Base-by-base conservation (phyloP, 2,329 filamentous ascomycete genomes). In the Fusarium equiseti region DNA sequence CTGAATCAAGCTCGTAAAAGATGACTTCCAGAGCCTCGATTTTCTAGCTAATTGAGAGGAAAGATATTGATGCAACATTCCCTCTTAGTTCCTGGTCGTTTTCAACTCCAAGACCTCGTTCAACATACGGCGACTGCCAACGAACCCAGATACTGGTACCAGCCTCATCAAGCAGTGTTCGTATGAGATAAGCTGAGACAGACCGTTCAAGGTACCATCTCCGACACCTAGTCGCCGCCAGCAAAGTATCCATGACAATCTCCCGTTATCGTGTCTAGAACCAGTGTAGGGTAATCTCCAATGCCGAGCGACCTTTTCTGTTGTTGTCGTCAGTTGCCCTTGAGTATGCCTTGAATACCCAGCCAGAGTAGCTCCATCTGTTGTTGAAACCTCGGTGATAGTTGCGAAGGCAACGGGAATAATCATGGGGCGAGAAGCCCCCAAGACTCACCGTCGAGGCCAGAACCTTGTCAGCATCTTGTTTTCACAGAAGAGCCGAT, bases 121-220 rank as follows among this genome's bases (percentile, higher is more conserved):
- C 7, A n/a, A 3, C 18, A 35, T 11, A 11, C 18, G 18, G 35
- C 18, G 18, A 38, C 35, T 9, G 7, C 6, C 5, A n/a, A 38
- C 9, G 9, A n/a, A 7, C 5, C 3, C 10, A 11, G 6, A 6
- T 11, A n/a, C 0, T 7, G 16, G 18, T n/a, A n/a, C 6, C 16
- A 11, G 9, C 12, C 18, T 12, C 35, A n/a, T 7, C 11, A 1
- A 38, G 5, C 18, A 12, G 18, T n/a, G 5, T 38, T 18, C 16
- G 5, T 6, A n/a, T 5, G 9, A 11, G 5, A 38, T 38, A 4
- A 3, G 9, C 18, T 4, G 16, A 38, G 32, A n/a, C 10, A 38
- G 1, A 11, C 10, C 4, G 3, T 38, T n/a, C 6, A 12, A 11
- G 18, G 3, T 38, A 38, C 35, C 6, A 11, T 38, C 18, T 11